Percentiles rank a stretch among this genome's conserved stretches.
Conservation (phyloP, 2,329 filamentous ascomycete genomes). For the Canariomyces notabilis region DNA sequence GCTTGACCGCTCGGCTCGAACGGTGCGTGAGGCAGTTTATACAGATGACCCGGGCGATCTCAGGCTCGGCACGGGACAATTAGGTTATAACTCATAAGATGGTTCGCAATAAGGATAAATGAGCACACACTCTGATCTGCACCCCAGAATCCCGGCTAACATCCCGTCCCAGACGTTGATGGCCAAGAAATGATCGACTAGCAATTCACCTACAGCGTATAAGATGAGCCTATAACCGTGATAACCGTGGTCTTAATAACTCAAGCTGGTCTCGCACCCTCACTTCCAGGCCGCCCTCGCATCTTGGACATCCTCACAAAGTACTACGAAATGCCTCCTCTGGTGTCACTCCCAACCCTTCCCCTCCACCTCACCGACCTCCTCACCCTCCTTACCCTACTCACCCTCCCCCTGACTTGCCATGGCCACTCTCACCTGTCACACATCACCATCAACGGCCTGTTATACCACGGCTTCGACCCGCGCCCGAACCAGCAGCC, state of each 20-base stretch:
- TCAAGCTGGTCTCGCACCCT: no score
- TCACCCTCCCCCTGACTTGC: background rate
- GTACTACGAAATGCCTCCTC: background rate
- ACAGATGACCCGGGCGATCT: background rate
- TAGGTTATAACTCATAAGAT: background rate
- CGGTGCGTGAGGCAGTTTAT: background rate
- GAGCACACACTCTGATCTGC: background rate
- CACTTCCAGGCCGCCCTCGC: background rate
- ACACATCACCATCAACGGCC: constrained; percentile 40
- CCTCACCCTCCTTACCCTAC: constrained; percentile 9
- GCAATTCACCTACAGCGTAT: background rate
- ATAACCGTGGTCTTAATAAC: no score
- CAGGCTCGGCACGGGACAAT: background rate
- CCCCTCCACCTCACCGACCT: constrained; percentile 8
- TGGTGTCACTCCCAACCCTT: constrained; percentile 7
- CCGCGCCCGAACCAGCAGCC: constrained; percentile 16
- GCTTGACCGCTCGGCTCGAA: constrained; percentile 2
- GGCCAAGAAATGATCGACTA: background rate
- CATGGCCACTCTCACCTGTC: constrained; percentile 30
- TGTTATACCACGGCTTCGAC: constrained; percentile 40
- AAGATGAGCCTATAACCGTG: no score
- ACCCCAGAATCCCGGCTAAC: background rate
- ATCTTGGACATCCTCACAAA: background rate
- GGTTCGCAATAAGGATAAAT: constrained; percentile 12
- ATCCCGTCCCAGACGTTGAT: background rate